phyloP scores from a whole-genome alignment of 2,329 filamentous ascomycete species.

The Moelleriella libera region DNA sequence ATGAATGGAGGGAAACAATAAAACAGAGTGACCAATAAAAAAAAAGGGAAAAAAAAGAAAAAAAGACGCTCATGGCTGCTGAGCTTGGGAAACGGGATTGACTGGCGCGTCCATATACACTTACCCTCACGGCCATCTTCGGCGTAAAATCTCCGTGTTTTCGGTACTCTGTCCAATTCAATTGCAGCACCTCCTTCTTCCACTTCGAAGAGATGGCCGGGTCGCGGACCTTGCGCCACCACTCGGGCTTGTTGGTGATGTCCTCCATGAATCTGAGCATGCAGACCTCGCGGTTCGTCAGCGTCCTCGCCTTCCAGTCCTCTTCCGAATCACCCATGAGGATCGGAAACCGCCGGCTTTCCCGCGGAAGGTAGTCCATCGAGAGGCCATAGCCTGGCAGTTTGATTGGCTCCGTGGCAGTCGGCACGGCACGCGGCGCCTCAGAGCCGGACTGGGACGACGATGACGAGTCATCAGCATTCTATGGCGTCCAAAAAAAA shows the following conservation, averaged over 20 bases:
- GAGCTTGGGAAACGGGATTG: not conserved
- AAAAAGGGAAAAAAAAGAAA: no score
- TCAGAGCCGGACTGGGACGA: no score
- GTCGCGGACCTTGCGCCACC: slow-evolving; percentile 18
- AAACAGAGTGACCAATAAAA: no score
- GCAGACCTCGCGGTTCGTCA: slow-evolving; percentile 16
- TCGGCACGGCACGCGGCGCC: not conserved
- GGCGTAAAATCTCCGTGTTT: slow-evolving; percentile 13
- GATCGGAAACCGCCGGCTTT: slow-evolving; percentile 8
- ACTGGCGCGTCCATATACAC: not conserved
- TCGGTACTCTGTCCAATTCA: slow-evolving; percentile 14
- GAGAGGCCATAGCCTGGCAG: slow-evolving; percentile 14
- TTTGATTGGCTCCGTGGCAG: not conserved
- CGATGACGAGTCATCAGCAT: no score
- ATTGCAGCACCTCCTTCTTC: slow-evolving; percentile 13
- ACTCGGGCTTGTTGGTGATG: slow-evolving; percentile 19
- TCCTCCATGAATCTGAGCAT: slow-evolving; percentile 18
- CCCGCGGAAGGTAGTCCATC: slow-evolving; percentile 4
- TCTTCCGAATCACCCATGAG: slow-evolving; percentile 5
- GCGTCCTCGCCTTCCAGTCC: slow-evolving; percentile 12
- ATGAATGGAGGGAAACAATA: no score
- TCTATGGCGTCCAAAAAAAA: no score
- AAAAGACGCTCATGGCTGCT: no score
- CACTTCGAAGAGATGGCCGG: slow-evolving; percentile 12
- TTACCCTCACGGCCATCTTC: slow-evolving; percentile 15